A percentile compares a stretch with the other conserved stretches of the same genome.
phyloP scores from a whole-genome alignment of 2,329 filamentous ascomycete genomes.

The Cyclaneusma minus region DNA sequence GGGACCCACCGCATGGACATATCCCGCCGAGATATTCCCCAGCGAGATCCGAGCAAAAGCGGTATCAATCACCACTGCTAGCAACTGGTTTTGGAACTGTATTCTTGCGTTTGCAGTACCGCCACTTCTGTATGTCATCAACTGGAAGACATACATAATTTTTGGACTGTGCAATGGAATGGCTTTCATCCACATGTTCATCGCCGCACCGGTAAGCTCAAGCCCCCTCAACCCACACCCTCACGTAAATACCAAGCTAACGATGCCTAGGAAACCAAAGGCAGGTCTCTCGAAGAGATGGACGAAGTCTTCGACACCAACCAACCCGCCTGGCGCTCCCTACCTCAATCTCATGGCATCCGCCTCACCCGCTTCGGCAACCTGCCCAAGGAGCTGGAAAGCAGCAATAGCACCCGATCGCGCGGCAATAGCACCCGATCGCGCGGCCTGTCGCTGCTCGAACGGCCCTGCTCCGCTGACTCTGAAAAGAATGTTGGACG shows the following conservation, averaged over 20 bases:
- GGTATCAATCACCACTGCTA: constrained; percentile 58
- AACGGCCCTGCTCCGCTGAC: too few relatives aligned
- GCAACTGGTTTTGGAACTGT: constrained; percentile 69
- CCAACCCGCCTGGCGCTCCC: constrained; percentile 39
- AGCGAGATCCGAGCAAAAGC: constrained; percentile 56
- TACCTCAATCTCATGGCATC: too few relatives aligned
- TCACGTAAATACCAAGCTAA: constrained; percentile 19
- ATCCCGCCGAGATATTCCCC: constrained; percentile 54
- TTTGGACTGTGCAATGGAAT: constrained; percentile 58
- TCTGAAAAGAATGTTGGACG: too few relatives aligned
- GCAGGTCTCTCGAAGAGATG: constrained; percentile 63
- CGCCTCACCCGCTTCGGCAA: too few relatives aligned
- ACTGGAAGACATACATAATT: constrained; percentile 55
- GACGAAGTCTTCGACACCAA: constrained; percentile 54
- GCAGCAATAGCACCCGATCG: too few relatives aligned
- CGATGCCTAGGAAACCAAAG: constrained; percentile 40
- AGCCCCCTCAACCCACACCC: too few relatives aligned
- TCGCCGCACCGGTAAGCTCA: constrained; percentile 48
- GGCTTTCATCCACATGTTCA: constrained; percentile 53
- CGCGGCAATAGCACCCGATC: too few relatives aligned
- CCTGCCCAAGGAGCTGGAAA: too few relatives aligned
- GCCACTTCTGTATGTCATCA: constrained; percentile 35
- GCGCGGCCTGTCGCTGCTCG: too few relatives aligned
- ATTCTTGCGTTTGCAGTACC: constrained; percentile 36
- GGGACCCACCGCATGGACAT: constrained; percentile 31